Evolutionary conservation across 2,329 filamentous ascomycete species (phyloP), one percentile per base, ranked within the genome.

Genomic region (Rutstroemia sp.): DNA sequence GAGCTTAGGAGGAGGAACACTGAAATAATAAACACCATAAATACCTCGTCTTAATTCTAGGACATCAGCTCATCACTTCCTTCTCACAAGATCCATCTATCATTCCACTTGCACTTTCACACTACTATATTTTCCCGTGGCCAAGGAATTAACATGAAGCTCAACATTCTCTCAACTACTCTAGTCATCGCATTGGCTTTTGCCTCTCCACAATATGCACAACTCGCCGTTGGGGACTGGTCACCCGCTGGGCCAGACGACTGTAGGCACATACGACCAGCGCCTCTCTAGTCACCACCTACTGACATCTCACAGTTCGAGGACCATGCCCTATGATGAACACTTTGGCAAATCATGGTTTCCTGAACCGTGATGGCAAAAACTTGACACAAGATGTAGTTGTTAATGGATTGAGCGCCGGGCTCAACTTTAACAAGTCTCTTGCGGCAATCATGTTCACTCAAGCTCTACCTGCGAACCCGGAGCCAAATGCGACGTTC

Each of bases 291-390:
- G 16, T 42, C 16, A 5, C 19, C 45, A 8, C 5, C 38, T 47
- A 16, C 54, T 61, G 30, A 62, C 14, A 56, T 30, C 3, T 8
- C 3, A 41, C 21, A 48, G 70, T 68, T 45, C 63, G 65, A 21
- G 62, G 60, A 12, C 68, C 74, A 44, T 76, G 73, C 46, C 73
- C 74, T 1, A 73, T 73, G 60, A 63, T 76, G 57, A 76, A 76
- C 55, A 70, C 73, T 1, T 66, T 76, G 14, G 72, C 73, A 8
- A 76, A 76, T 59, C 71, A 76, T 48, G 72, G 71, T 0, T 75
- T 72, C 57, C 69, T 76, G 19, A 71, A 72, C 0, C 73, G 70
- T 46, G 64, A 75, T 45, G 73, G 73, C 14, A 64, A 60, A 39
- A 70, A 72, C 51, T 65, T 75, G 51, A 73, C 67, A 0, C 56